phyloP scores from a whole-genome alignment of 2,329 filamentous ascomycete species.

The Parasarocladium wereldwijsianum region DNA sequence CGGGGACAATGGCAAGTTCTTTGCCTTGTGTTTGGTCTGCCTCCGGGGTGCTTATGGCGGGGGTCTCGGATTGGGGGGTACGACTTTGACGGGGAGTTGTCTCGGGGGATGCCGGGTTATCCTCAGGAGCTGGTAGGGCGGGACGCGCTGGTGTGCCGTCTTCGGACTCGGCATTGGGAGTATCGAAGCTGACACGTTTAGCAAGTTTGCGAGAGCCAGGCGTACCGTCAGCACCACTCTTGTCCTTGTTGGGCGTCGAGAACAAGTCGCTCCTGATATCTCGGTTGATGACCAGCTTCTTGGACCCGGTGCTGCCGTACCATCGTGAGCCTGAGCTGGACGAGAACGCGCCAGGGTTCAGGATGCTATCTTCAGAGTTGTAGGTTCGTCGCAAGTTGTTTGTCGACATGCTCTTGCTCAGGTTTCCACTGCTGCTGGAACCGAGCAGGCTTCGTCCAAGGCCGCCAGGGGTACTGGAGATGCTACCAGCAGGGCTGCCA shows the following conservation, averaged over 20 bases:
- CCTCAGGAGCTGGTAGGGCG: constrained; percentile 20
- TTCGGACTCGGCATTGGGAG: constrained; percentile 30
- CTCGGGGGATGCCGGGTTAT: constrained; percentile 15
- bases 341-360: constrained; percentile 75
- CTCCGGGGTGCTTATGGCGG: constrained; percentile 34
- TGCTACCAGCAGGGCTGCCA: constrained; percentile 49
- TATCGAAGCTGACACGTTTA: constrained; percentile 89
- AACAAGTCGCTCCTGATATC: constrained; percentile 64
- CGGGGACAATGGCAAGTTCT: constrained; percentile 56
- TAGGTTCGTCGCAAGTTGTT: constrained; percentile 75
- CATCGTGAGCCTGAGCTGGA: constrained; percentile 47
- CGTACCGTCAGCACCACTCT: constrained; percentile 21
- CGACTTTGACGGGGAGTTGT: constrained; percentile 37
- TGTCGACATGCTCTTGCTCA: constrained; percentile 79
- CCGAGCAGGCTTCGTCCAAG: constrained; percentile 50
- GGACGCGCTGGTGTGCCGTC: constrained; percentile 18
- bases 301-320: constrained; percentile 57
- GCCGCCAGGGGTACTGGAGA: constrained; percentile 50
- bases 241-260: constrained; percentile 42
- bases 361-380: constrained; percentile 70
- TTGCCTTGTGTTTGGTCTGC: constrained; percentile 61
- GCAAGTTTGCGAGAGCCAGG: constrained; percentile 42
- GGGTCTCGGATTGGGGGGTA: constrained; percentile 20
- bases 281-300: constrained; percentile 86
- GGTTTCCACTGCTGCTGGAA: constrained; percentile 49